Evolutionary conservation across 768 basidiomycete genomes (phyloP).

Genomic region (Termitomyces sp.): DNA sequence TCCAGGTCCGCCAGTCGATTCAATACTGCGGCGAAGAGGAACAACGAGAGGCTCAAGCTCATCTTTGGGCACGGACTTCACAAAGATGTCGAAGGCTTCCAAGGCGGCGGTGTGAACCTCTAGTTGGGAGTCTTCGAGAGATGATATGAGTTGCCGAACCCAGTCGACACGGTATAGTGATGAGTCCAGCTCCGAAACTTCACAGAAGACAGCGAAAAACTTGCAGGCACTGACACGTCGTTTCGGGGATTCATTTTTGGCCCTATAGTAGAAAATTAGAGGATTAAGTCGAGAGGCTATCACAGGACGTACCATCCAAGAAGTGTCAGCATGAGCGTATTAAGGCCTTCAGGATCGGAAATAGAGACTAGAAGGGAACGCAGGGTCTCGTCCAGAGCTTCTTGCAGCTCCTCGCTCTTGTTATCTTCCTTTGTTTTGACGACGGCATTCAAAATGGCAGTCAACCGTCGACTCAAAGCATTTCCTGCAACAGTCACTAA

Average conservation of each 20-base stretch:
- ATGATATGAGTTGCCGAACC: slow-evolving; percentile 82
- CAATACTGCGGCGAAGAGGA: slow-evolving; percentile 83
- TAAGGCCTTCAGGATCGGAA: slow-evolving; percentile 81
- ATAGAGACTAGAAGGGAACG: slow-evolving; percentile 74
- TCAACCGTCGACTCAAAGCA: slow-evolving; percentile 81
- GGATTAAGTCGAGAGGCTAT: background rate
- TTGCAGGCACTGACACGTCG: slow-evolving; percentile 78
- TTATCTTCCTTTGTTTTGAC: slow-evolving; percentile 73
- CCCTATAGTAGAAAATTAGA: slow-evolving; percentile 42
- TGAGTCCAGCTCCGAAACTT: slow-evolving; percentile 75
- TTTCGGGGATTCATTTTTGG: slow-evolving; percentile 63
- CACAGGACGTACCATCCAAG: slow-evolving; percentile 70
- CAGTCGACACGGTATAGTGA: slow-evolving; percentile 90
- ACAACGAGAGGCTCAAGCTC: slow-evolving; percentile 90
- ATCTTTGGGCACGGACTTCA: slow-evolving; percentile 89
- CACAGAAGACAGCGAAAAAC: slow-evolving; percentile 79
- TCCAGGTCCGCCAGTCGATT: slow-evolving; percentile 76
- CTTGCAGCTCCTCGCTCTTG: slow-evolving; percentile 60
- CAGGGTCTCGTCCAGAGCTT: slow-evolving; percentile 72
- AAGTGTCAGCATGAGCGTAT: slow-evolving; percentile 83
- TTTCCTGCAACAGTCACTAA: slow-evolving; percentile 92
- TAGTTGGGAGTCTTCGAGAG: slow-evolving; percentile 74
- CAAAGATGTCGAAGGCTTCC: slow-evolving; percentile 78
- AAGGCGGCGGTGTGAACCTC: slow-evolving; percentile 79
- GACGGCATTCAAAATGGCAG: slow-evolving; percentile 71